Evolutionary conservation across 164 flowering plant species (phyloP).

Genomic region (Tetrastigma voinierianum): DNA sequence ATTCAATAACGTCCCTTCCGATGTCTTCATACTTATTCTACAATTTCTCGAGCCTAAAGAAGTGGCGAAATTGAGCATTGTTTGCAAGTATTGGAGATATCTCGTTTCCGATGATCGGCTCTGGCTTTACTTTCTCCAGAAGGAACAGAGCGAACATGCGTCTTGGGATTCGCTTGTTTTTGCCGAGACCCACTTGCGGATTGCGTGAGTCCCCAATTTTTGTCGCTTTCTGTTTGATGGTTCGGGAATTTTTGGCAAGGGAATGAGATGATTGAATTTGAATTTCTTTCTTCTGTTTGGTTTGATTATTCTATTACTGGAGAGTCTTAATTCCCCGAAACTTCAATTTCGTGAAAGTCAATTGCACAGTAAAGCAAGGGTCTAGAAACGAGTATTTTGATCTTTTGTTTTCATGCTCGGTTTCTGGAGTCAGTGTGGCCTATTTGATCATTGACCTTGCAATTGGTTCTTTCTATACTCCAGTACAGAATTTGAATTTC

Average conservation of each 20-base stretch:
- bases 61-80: conserved; percentile 43
- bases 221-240: background rate
- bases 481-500: too few relatives aligned
- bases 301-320: background rate
- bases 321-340: too few relatives aligned
- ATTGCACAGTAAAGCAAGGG: too few relatives aligned
- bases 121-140: conserved; percentile 76
- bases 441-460: too few relatives aligned
- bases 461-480: too few relatives aligned
- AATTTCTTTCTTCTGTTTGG: background rate
- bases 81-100: conserved; percentile 56
- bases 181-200: conserved; percentile 61
- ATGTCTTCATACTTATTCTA: conserved; percentile 57
- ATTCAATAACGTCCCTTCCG: conserved; percentile 61
- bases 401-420: too few relatives aligned
- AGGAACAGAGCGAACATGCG: conserved; percentile 22
- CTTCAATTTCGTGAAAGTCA: too few relatives aligned
- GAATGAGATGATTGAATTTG: background rate
- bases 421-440: too few relatives aligned
- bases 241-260: background rate
- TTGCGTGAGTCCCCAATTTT: conserved; percentile 35
- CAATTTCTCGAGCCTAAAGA: conserved; percentile 59
- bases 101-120: conserved; percentile 63
- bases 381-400: too few relatives aligned
- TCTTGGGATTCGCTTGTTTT: conserved; percentile 70